A percentile compares a stretch with the other conserved stretches of the same genome.
phyloP scores from a whole-genome alignment of 2,329 filamentous ascomycete genomes.

The Fusarium mangiferae region DNA sequence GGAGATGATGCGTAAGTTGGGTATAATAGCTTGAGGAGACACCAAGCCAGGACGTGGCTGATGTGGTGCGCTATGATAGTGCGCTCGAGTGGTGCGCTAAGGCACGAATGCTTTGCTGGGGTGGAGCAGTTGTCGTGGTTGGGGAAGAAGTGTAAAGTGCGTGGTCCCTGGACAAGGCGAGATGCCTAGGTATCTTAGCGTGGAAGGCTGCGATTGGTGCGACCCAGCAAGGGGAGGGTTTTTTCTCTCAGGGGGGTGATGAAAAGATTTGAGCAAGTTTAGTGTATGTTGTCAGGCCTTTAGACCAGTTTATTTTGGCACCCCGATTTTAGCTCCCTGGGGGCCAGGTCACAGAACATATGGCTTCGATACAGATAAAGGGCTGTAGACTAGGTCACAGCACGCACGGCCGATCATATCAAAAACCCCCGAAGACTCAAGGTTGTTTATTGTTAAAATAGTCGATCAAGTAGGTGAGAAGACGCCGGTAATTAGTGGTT shows the following conservation, averaged over 20 bases:
- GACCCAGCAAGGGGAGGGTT: not conserved
- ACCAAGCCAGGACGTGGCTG: slow-evolving; percentile 35
- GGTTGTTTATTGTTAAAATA: not conserved
- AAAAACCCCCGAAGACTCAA: not conserved
- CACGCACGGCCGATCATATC: not conserved
- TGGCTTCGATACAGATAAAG: slow-evolving; percentile 10
- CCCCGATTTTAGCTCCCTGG: not conserved
- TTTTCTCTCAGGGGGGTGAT: not conserved
- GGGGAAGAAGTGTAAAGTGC: slow-evolving; percentile 25
- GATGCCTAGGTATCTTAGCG: slow-evolving; percentile 38
- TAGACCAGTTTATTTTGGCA: not conserved
- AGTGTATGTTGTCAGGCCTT: not conserved
- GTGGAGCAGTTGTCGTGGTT: slow-evolving; percentile 38
- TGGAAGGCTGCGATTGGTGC: slow-evolving; percentile 49
- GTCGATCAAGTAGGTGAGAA: not conserved
- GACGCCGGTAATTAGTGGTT: not conserved
- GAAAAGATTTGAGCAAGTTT: not conserved
- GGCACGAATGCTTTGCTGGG: slow-evolving; percentile 39
- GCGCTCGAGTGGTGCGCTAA: slow-evolving; percentile 29
- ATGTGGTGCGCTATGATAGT: slow-evolving; percentile 27
- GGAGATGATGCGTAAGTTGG: slow-evolving; percentile 42
- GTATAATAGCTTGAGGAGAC: slow-evolving; percentile 39
- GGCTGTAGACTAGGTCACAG: not conserved
- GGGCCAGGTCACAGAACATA: not conserved
- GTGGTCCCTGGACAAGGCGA: slow-evolving; percentile 38